These are phyloP conservation scores for Psilocybe cubensis DNA, from an alignment of 768 basidiomycete genomes.

Conservation along the genomic window DNA sequence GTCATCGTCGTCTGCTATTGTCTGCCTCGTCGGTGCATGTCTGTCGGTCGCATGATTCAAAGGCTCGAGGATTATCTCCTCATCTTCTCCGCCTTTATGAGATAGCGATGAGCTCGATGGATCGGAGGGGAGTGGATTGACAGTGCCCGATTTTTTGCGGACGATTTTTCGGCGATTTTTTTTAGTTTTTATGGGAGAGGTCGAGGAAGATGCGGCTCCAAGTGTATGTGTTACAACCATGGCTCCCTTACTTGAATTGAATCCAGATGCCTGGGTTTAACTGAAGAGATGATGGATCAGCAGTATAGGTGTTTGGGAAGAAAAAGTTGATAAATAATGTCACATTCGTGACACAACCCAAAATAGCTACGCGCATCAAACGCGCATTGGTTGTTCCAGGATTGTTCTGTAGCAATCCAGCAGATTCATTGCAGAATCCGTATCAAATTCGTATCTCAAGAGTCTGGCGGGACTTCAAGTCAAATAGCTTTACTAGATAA, in stretches of 20 bases:
- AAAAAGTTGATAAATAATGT: conserved; percentile 21
- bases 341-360: conserved; percentile 15
- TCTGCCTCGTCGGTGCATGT: conserved; percentile 11
- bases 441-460: too few species aligned
- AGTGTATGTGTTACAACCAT: conserved; percentile 47
- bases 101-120: conserved; percentile 21
- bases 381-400: too few species aligned
- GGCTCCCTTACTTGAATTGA: neutral
- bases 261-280: conserved; percentile 8
- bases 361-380: too few species aligned
- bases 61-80: conserved; percentile 25
- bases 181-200: conserved; percentile 16
- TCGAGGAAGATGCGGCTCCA: conserved; percentile 18
- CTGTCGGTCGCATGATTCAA: conserved; percentile 14
- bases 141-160: conserved; percentile 31
- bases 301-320: neutral
- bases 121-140: conserved; percentile 18
- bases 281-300: conserved; percentile 2
- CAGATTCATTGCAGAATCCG: too few species aligned
- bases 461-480: too few species aligned
- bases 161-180: conserved; percentile 44
- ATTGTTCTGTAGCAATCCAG: neutral
- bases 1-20: conserved; percentile 21
- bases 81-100: conserved; percentile 19
- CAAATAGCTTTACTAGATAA: too few species aligned